Evolutionary conservation across 2,329 filamentous ascomycete genomes (phyloP).

Genomic region (Aspergillus fumigatus): DNA sequence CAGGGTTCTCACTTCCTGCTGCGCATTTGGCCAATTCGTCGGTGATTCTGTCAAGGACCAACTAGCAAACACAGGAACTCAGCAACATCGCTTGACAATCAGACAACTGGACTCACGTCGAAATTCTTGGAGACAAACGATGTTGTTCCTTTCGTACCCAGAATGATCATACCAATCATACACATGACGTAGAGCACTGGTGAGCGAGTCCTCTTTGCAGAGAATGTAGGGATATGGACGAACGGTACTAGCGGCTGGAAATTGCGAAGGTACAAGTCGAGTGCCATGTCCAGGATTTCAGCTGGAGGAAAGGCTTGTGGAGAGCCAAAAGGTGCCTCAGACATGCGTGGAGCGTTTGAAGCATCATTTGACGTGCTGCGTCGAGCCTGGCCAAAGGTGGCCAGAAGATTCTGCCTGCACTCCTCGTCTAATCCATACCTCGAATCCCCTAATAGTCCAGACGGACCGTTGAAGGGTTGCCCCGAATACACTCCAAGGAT

Average conservation of each 20-base stretch:
- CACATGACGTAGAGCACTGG: conserved; percentile 51
- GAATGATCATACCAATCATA: conserved; percentile 49
- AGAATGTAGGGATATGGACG: conserved; percentile 51
- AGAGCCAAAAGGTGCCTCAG: conserved; percentile 20
- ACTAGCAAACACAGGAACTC: conserved; percentile 13
- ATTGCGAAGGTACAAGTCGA: conserved; percentile 52
- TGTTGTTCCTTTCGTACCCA: conserved; percentile 49
- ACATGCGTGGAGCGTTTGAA: conserved; percentile 15
- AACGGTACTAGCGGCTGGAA: conserved; percentile 52
- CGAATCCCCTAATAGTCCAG: conserved; percentile 26
- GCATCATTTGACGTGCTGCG: conserved; percentile 16
- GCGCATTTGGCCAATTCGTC: conserved; percentile 42
- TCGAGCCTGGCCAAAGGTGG: conserved; percentile 28
- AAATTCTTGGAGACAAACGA: conserved; percentile 48
- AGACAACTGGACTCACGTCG: conserved; percentile 21
- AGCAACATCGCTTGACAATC: conserved; percentile 2
- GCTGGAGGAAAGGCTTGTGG: conserved; percentile 44
- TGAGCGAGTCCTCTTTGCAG: conserved; percentile 44
- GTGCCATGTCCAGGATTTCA: conserved; percentile 51
- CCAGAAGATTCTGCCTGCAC: conserved; percentile 37
- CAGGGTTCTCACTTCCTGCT: conserved; percentile 35
- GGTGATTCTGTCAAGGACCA: conserved; percentile 37
- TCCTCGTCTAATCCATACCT: conserved; percentile 39
- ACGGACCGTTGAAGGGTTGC: conserved; percentile 16
- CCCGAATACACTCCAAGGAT: conserved; percentile 30